Percentiles rank a stretch among this genome's conserved stretches.
Evolutionary conservation across 352 stramenopile species (phyloP).

Genomic region (Pilasporangium apinafurcum): DNA sequence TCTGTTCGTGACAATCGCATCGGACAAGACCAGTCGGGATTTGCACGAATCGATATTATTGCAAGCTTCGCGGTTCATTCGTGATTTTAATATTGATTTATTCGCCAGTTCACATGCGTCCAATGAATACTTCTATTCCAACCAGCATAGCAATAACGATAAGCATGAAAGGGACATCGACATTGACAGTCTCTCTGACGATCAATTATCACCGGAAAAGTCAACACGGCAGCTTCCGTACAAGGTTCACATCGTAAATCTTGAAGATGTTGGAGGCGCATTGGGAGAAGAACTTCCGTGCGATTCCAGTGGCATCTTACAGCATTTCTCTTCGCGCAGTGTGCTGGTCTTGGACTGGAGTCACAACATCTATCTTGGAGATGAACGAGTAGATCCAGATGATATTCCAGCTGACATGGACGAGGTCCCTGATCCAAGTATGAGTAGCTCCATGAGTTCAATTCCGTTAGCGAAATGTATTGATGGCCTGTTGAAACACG

Average conservation of each 20-base stretch:
- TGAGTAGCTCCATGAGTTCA: slow-evolving; percentile 3
- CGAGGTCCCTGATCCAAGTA: slow-evolving; percentile 1
- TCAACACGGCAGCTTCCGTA: slow-evolving; percentile 34
- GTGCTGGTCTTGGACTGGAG: slow-evolving; percentile 77
- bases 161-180: too few relatives aligned
- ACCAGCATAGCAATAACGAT: too few relatives aligned
- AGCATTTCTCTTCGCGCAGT: slow-evolving; percentile 67
- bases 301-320: slow-evolving; percentile 47
- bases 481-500: slow-evolving; percentile 60
- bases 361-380: slow-evolving; percentile 3
- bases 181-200: slow-evolving; percentile 2
- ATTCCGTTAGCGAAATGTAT: slow-evolving; percentile 61
- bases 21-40: slow-evolving; percentile 51
- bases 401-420: slow-evolving; percentile 20
- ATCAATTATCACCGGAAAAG: neutral
- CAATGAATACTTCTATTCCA: neutral
- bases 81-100: slow-evolving; percentile 5
- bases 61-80: slow-evolving; percentile 56
- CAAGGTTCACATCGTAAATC: slow-evolving; percentile 41
- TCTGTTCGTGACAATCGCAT: slow-evolving; percentile 72
- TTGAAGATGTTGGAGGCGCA: slow-evolving; percentile 42
- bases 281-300: slow-evolving; percentile 30
- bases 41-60: slow-evolving; percentile 61
- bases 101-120: slow-evolving; percentile 2
- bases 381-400: slow-evolving; percentile 20